Percentiles rank a stretch among this genome's conserved stretches.
phyloP scores from a whole-genome alignment of 441 rosid genomes.

The Capsella rubella region DNA sequence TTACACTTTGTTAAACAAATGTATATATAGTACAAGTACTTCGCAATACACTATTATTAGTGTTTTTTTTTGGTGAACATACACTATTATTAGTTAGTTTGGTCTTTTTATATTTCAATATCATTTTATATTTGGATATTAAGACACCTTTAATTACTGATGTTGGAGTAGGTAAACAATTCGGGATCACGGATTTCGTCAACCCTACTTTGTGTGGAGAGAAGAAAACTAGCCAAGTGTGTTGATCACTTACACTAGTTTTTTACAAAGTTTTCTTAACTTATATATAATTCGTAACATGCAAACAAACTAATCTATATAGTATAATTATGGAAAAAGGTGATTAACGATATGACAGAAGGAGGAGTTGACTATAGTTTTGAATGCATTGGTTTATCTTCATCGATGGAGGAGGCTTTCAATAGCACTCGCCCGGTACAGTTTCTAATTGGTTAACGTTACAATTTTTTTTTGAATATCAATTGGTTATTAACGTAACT shows the following conservation, averaged over 20 bases:
- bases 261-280: neutral
- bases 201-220: slow-evolving; percentile 60
- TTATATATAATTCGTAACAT: neutral
- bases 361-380: slow-evolving; percentile 85
- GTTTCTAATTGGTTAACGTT: neutral
- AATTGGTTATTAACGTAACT: neutral
- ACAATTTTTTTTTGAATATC: too few species aligned
- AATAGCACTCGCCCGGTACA: slow-evolving; percentile 57
- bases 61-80: too few species aligned
- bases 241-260: neutral
- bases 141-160: neutral
- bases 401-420: slow-evolving; percentile 60
- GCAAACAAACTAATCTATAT: neutral
- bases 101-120: too few species aligned
- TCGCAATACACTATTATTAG: too few species aligned
- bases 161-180: slow-evolving; percentile 51
- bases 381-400: slow-evolving; percentile 72
- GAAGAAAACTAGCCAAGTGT: slow-evolving; percentile 53
- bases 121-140: too few species aligned
- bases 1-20: too few species aligned
- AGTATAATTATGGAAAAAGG: slow-evolving; percentile 39
- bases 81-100: too few species aligned
- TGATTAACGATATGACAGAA: slow-evolving; percentile 64
- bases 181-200: slow-evolving; percentile 71
- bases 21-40: too few species aligned